A percentile compares a stretch with the other conserved stretches of the same genome.
Evolutionary conservation across 164 flowering plant species (phyloP).

Genomic region (Stephania yunnanensis): DNA sequence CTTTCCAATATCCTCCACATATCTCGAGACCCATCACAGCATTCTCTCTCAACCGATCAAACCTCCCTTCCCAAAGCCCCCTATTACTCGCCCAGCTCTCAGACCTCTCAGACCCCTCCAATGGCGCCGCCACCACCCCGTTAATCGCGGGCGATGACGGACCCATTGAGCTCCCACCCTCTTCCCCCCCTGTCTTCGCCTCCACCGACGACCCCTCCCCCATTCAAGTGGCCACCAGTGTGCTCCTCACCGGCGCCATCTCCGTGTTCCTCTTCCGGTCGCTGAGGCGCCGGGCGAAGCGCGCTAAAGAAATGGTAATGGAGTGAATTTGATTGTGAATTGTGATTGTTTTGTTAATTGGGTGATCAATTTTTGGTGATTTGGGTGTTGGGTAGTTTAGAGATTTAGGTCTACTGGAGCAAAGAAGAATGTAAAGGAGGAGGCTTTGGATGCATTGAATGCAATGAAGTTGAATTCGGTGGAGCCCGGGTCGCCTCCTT

Average conservation of each 20-base stretch:
- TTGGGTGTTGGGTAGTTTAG: constrained; percentile 30
- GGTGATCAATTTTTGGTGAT: not conserved
- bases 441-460: constrained; percentile 79
- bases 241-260: constrained; percentile 91
- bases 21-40: constrained; percentile 12
- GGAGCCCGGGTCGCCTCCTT: constrained; percentile 50
- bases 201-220: constrained; percentile 58
- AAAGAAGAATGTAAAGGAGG: constrained; percentile 62
- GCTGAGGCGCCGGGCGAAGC: constrained; percentile 73
- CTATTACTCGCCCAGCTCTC: constrained; percentile 31
- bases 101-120: constrained; percentile 24
- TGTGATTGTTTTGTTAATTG: no score
- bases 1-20: constrained; percentile 13
- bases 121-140: constrained; percentile 12
- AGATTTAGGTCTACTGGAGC: constrained; percentile 67
- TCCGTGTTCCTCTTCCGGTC: constrained; percentile 87
- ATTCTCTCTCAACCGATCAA: constrained; percentile 18
- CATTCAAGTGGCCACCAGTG: constrained; percentile 78
- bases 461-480: constrained; percentile 43
- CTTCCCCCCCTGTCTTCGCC: constrained; percentile 46
- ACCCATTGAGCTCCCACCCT: constrained; percentile 54
- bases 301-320: constrained; percentile 73
- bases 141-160: constrained; percentile 34
- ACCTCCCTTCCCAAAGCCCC: constrained; percentile 20
- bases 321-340: not conserved